These are phyloP conservation scores for Penicillium simplicissimum DNA, from an alignment of 495 filamentous ascomycete species.

Conservation along the genomic window DNA sequence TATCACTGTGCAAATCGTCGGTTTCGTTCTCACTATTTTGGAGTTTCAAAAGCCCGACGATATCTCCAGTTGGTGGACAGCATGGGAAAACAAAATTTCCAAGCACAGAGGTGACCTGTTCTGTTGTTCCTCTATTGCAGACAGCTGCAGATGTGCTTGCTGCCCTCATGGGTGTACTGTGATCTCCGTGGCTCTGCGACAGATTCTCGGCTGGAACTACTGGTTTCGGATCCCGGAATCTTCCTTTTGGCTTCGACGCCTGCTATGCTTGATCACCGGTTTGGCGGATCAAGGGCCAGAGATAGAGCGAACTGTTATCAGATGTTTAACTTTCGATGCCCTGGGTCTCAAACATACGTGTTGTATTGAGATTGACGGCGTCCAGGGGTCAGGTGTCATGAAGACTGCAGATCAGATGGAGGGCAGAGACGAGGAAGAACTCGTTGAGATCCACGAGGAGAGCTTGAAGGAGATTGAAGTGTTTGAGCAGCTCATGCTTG, in stretches of 20 bases:
- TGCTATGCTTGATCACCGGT: not conserved
- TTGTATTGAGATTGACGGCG: slow-evolving; percentile 6
- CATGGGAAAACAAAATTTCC: not conserved
- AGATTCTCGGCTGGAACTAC: not conserved
- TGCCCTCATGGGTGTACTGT: not conserved
- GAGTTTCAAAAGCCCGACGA: not conserved
- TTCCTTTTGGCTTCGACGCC: not conserved
- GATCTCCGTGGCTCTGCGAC: not conserved
- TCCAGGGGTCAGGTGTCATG: not conserved
- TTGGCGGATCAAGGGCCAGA: not conserved
- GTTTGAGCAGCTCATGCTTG: not conserved
- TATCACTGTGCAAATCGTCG: not conserved
- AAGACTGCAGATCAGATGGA: not conserved
- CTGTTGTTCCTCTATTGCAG: not conserved
- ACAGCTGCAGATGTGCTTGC: not conserved
- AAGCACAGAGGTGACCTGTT: not conserved
- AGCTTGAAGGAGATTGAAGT: not conserved
- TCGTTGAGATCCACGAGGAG: not conserved
- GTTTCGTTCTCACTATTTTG: not conserved
- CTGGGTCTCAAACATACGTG: slow-evolving; percentile 5
- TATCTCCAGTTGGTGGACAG: not conserved
- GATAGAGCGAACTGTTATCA: not conserved
- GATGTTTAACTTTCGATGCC: slow-evolving; percentile 3
- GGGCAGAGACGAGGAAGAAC: not conserved
- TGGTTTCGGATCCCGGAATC: not conserved